Evolutionary conservation across 2,329 filamentous ascomycete species (phyloP).

Genomic region (Periglandula ipomoeae): DNA sequence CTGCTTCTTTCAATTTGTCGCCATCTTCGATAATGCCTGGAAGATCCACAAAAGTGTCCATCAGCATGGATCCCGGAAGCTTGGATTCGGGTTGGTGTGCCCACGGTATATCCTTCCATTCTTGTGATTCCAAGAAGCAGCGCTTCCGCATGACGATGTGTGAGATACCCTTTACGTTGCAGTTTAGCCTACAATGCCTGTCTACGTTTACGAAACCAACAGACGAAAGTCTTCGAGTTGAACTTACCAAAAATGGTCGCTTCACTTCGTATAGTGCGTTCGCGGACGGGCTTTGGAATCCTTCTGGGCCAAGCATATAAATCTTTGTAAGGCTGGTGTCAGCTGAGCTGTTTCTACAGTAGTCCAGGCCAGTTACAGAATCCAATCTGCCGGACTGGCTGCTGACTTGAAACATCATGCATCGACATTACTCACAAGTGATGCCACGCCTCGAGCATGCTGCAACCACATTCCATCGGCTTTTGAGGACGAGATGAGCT

Average conservation of each 20-base stretch:
- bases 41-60: slow-evolving; percentile 9
- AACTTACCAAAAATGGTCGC: slow-evolving; percentile 6
- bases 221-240: no score
- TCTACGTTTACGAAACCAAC: no score
- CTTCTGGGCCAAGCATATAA: slow-evolving; percentile 5
- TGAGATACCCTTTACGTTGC: slow-evolving; percentile 2
- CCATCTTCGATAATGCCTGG: slow-evolving; percentile 7
- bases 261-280: slow-evolving; percentile 8
- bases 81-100: slow-evolving; percentile 1
- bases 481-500: slow-evolving; percentile 7
- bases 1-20: slow-evolving; percentile 2
- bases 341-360: no score
- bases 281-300: slow-evolving; percentile 6
- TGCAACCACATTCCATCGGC: slow-evolving; percentile 4
- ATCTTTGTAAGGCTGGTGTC: no score
- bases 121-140: slow-evolving; percentile 5
- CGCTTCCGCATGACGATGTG: slow-evolving; percentile 8
- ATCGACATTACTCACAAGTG: slow-evolving; percentile 5
- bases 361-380: no score
- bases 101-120: slow-evolving; percentile 7
- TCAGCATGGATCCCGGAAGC: slow-evolving; percentile 6
- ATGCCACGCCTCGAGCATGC: slow-evolving; percentile 4
- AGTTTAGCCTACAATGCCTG: not conserved
- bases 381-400: no score
- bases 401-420: no score